phyloP scores from a whole-genome alignment of 169 alveolate genomes.

The Blepharisma undulans region DNA sequence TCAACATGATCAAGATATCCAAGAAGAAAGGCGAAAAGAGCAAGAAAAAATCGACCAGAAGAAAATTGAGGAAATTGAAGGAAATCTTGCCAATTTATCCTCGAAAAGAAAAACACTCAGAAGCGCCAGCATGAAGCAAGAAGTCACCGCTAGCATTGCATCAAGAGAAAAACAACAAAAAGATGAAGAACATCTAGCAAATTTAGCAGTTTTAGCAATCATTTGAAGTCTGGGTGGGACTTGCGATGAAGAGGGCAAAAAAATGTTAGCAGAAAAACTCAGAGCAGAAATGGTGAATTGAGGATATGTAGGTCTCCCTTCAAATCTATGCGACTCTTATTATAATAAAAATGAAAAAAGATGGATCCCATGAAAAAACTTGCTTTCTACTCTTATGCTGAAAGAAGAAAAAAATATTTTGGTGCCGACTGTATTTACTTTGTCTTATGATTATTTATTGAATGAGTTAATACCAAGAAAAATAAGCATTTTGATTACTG shows the following conservation, averaged over 20 bases:
- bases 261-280: neutral
- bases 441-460: neutral
- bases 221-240: slow-evolving; percentile 21
- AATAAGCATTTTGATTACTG: neutral
- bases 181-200: neutral
- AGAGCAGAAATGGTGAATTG: neutral
- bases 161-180: neutral
- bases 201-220: neutral
- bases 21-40: neutral
- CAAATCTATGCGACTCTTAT: neutral
- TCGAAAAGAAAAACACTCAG: neutral
- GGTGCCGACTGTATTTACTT: neutral
- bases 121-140: neutral
- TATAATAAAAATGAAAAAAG: slow-evolving; percentile 72
- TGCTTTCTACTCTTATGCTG: neutral
- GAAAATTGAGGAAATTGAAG: neutral
- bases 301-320: neutral
- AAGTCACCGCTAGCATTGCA: neutral
- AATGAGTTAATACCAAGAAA: neutral
- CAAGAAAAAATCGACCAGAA: neutral
- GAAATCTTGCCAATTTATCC: neutral
- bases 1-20: slow-evolving; percentile 5
- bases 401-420: neutral
- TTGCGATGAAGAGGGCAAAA: neutral
- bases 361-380: slow-evolving; percentile 10